These are phyloP conservation scores for Thymus mandschuricus DNA, from an alignment of 257 asterid species.

Conservation along the genomic window DNA sequence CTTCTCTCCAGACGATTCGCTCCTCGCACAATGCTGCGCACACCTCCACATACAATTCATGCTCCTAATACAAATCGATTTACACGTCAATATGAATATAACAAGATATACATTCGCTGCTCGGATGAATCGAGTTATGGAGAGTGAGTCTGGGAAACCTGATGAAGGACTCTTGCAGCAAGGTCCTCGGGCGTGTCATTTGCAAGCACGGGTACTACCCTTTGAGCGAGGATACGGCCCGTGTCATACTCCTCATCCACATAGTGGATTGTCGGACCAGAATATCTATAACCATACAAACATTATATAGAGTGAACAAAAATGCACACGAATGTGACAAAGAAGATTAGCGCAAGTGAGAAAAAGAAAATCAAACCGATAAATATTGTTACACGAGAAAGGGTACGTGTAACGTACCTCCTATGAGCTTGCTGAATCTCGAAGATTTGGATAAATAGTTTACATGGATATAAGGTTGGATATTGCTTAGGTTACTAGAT, in stretches of 20 bases:
- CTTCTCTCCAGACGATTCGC: constrained; percentile 69
- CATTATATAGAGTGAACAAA: too few species aligned
- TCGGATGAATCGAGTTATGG: background rate
- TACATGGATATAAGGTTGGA: background rate
- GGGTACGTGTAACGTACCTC: background rate
- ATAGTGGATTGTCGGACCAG: constrained; percentile 81
- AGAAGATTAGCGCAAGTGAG: too few species aligned
- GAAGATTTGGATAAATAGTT: background rate
- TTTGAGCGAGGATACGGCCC: constrained; percentile 85
- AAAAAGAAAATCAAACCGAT: background rate
- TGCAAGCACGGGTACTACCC: constrained; percentile 77
- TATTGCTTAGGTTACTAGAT: background rate
- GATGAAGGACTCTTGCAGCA: constrained; percentile 76
- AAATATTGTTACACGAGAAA: background rate
- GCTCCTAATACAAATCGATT: constrained; percentile 53
- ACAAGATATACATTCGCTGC: background rate
- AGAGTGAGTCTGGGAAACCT: constrained; percentile 45
- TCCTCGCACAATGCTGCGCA: constrained; percentile 70
- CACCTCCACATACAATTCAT: constrained; percentile 62
- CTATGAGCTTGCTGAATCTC: background rate
- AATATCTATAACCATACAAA: constrained; percentile 43
- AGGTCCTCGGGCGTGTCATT: constrained; percentile 77
- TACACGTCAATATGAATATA: background rate
- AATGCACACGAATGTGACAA: too few species aligned
- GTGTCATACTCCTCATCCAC: constrained; percentile 84